These are phyloP conservation scores for Isabelozyma gotoi DNA, from an alignment of 805 yeast species.

Conservation along the genomic window DNA sequence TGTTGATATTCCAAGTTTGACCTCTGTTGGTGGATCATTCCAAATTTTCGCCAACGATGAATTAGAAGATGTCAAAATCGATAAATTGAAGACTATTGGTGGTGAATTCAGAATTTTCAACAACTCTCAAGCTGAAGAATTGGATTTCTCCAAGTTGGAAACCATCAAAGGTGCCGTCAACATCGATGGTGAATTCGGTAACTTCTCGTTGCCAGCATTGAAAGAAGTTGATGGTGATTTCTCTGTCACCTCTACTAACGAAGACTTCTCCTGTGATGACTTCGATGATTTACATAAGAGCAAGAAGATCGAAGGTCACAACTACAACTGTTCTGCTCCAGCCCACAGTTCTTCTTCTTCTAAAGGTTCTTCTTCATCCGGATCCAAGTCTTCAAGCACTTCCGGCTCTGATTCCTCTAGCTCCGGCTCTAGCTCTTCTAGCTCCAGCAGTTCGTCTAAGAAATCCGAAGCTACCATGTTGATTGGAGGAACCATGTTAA, in stretches of 20 bases:
- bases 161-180: constrained; percentile 41
- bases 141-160: constrained; percentile 29
- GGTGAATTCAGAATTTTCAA: constrained; percentile 43
- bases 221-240: constrained; percentile 44
- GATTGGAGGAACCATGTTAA: constrained; percentile 14
- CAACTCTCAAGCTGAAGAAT: constrained; percentile 36
- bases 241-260: constrained; percentile 29
- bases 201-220: constrained; percentile 39
- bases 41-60: constrained; percentile 45
- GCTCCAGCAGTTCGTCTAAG: constrained; percentile 20
- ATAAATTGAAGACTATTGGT: constrained; percentile 32
- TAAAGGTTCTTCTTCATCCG: constrained; percentile 8
- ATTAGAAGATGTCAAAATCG: constrained; percentile 27
- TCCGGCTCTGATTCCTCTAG: constrained; percentile 18
- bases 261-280: constrained; percentile 36
- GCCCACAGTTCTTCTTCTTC: constrained; percentile 13
- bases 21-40: constrained; percentile 37
- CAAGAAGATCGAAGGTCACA: constrained; percentile 42
- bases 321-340: constrained; percentile 41
- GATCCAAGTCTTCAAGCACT: constrained; percentile 16
- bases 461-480: constrained; percentile 16
- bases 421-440: constrained; percentile 6
- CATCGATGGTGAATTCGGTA: constrained; percentile 35
- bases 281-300: constrained; percentile 31
- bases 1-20: constrained; percentile 28